These are phyloP conservation scores for Lathyrus oleraceus DNA, from an alignment of 306 rosid genomes.

Conservation along the genomic window DNA sequence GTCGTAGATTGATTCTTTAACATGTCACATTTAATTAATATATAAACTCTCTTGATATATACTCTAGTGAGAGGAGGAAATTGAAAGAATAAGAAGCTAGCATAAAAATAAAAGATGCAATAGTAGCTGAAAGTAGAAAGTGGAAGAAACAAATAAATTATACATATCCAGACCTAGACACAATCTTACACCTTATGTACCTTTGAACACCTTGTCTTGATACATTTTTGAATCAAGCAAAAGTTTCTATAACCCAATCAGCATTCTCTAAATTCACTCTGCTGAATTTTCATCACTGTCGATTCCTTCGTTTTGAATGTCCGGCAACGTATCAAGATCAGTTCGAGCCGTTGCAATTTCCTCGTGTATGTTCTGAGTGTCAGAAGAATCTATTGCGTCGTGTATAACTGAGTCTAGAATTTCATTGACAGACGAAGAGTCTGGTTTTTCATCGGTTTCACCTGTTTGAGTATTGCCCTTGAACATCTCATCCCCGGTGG, in stretches of 20 bases:
- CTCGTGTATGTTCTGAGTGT: slow-evolving; percentile 44
- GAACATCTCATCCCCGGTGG: slow-evolving; percentile 44
- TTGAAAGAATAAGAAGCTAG: background rate
- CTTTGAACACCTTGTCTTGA: slow-evolving; percentile 44
- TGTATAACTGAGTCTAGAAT: slow-evolving; percentile 46
- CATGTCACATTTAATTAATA: background rate
- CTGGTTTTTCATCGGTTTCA: slow-evolving; percentile 40
- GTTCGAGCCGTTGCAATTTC: slow-evolving; percentile 51
- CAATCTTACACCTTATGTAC: slow-evolving; percentile 42
- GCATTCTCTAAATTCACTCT: slow-evolving; percentile 43
- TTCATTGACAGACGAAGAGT: slow-evolving; percentile 40
- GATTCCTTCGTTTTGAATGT: slow-evolving; percentile 53
- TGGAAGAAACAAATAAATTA: slow-evolving; percentile 42
- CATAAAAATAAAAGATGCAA: slow-evolving; percentile 25
- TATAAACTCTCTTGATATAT: background rate
- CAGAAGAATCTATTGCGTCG: slow-evolving; percentile 69
- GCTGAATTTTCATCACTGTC: slow-evolving; percentile 62
- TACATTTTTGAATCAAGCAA: slow-evolving; percentile 37
- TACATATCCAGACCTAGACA: slow-evolving; percentile 45
- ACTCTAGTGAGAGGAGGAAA: background rate
- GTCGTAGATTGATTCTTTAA: background rate
- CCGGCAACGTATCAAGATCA: slow-evolving; percentile 74
- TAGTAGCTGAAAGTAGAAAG: background rate
- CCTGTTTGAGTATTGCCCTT: slow-evolving; percentile 36
- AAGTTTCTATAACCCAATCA: slow-evolving; percentile 28